These are phyloP conservation scores for Botrytis medusae DNA, from an alignment of 2,329 filamentous ascomycete genomes.

Conservation along the genomic window DNA sequence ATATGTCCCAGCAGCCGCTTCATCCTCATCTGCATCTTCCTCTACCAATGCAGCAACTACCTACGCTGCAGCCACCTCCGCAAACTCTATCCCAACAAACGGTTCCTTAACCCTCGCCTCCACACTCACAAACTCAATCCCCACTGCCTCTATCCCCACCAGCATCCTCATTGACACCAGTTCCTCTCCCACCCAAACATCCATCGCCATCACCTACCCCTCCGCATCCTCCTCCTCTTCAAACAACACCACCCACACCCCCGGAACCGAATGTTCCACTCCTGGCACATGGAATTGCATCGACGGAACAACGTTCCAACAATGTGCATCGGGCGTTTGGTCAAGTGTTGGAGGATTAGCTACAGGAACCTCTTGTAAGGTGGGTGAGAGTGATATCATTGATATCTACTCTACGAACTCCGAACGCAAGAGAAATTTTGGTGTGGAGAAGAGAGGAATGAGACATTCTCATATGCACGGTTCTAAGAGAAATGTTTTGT, in stretches of 20 bases:
- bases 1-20: background rate
- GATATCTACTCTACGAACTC: slow-evolving; percentile 36
- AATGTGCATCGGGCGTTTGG: slow-evolving; percentile 52
- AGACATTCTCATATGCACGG: background rate
- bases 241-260: slow-evolving; percentile 8
- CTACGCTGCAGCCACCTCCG: background rate
- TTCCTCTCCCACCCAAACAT: background rate
- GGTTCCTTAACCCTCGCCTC: background rate
- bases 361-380: slow-evolving; percentile 45
- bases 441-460: background rate
- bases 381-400: slow-evolving; percentile 43
- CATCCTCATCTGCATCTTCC: background rate
- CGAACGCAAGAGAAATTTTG: background rate
- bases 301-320: slow-evolving; percentile 49
- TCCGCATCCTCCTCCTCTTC: background rate
- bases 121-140: background rate
- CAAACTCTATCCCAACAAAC: background rate
- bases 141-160: background rate
- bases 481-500: background rate
- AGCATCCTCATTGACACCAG: background rate
- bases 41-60: background rate
- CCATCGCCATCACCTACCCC: background rate
- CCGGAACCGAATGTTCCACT: slow-evolving; percentile 47
- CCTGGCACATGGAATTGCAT: slow-evolving; percentile 55
- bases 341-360: slow-evolving; percentile 44